Evolutionary conservation across 805 yeast species (phyloP).

Genomic region (Yarrowia keelungensis): DNA sequence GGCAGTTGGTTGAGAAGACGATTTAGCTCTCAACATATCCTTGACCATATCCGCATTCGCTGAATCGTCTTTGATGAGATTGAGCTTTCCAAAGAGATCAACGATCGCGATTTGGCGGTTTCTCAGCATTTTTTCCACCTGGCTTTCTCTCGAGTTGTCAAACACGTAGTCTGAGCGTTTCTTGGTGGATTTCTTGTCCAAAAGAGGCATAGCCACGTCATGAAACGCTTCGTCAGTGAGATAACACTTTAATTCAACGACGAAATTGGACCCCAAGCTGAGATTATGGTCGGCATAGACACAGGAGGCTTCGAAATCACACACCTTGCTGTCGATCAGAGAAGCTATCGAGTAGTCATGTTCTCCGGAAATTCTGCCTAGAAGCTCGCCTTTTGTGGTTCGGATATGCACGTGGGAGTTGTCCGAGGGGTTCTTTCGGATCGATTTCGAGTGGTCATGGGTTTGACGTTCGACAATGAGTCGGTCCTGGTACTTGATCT

Average conservation of each 20-base stretch:
- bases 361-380: conserved; percentile 24
- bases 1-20: conserved; percentile 40
- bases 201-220: conserved; percentile 41
- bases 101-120: conserved; percentile 63
- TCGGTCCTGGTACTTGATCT: conserved; percentile 8
- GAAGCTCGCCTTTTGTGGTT: background rate
- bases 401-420: conserved; percentile 32
- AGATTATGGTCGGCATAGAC: conserved; percentile 65
- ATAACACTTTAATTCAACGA: conserved; percentile 71
- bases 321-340: conserved; percentile 61
- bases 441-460: conserved; percentile 18
- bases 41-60: conserved; percentile 29
- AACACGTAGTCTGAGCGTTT: conserved; percentile 38
- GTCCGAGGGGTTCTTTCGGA: conserved; percentile 23
- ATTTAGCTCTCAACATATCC: conserved; percentile 41
- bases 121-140: conserved; percentile 59
- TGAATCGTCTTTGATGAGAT: conserved; percentile 39
- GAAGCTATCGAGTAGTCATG: conserved; percentile 57
- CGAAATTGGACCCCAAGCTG: conserved; percentile 77
- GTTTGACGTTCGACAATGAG: conserved; percentile 9
- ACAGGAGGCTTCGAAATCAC: conserved; percentile 63
- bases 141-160: conserved; percentile 57
- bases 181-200: background rate
- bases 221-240: conserved; percentile 53
- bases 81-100: conserved; percentile 60